phyloP scores from a whole-genome alignment of 176 grass and related monocot species.

The Typha latifolia region DNA sequence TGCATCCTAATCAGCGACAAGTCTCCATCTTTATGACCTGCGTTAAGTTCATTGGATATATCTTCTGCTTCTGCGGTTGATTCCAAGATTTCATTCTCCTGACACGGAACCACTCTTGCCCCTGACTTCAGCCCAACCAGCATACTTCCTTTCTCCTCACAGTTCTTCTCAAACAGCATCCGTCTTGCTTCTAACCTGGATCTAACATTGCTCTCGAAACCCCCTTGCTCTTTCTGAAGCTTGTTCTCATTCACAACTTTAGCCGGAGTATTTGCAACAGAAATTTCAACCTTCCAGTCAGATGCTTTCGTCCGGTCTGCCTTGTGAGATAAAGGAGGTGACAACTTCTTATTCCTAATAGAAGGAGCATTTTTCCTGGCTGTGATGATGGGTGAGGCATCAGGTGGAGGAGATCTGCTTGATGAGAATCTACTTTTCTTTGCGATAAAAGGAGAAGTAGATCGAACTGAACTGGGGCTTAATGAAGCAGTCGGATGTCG shows the following conservation, averaged over 20 bases:
- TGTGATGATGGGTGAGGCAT: constrained; percentile 18
- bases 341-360: constrained; percentile 35
- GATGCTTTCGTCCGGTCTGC: constrained; percentile 18
- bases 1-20: constrained; percentile 77
- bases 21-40: constrained; percentile 47
- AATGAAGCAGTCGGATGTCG: constrained; percentile 30
- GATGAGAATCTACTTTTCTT: constrained; percentile 33
- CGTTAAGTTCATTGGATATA: constrained; percentile 34
- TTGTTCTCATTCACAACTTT: constrained; percentile 53
- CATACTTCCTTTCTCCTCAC: constrained; percentile 55
- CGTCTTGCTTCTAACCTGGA: constrained; percentile 55
- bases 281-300: constrained; percentile 35
- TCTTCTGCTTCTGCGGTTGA: constrained; percentile 21
- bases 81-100: constrained; percentile 37
- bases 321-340: constrained; percentile 12
- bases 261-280: constrained; percentile 37
- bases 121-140: constrained; percentile 44
- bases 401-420: constrained; percentile 32
- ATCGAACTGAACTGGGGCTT: constrained; percentile 25
- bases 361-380: constrained; percentile 20
- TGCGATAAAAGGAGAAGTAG: constrained; percentile 24
- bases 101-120: constrained; percentile 58
- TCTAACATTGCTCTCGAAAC: constrained; percentile 32
- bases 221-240: constrained; percentile 25
- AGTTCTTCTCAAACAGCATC: constrained; percentile 52